These are phyloP conservation scores for Citrus cavaleriei DNA, from an alignment of 345 rosid genomes.

Conservation along the genomic window DNA sequence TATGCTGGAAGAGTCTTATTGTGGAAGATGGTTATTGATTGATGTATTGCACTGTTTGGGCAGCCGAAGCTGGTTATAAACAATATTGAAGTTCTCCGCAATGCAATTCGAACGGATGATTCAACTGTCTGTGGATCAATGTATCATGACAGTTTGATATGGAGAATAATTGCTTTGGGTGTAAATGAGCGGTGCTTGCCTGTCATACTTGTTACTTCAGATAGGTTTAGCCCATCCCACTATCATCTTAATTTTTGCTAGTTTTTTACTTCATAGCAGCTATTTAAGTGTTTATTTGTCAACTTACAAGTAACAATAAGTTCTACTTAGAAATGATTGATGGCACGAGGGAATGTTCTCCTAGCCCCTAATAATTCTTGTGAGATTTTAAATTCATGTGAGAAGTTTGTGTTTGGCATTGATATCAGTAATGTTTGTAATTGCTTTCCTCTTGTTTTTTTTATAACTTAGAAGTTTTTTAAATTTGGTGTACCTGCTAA, in stretches of 20 bases:
- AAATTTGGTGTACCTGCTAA: conserved; percentile 9
- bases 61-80: conserved; percentile 98
- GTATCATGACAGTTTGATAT: conserved; percentile 91
- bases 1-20: neutral
- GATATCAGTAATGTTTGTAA: neutral
- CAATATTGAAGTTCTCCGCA: conserved; percentile 81
- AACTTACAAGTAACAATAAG: neutral
- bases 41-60: conserved; percentile 22
- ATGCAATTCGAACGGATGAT: conserved; percentile 63
- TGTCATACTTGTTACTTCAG: conserved; percentile 73
- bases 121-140: conserved; percentile 51
- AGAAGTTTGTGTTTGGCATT: neutral
- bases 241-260: conserved; percentile 2
- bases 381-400: neutral
- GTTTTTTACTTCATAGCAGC: neutral
- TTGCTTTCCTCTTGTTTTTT: neutral
- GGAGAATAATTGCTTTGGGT: conserved; percentile 85
- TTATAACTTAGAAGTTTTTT: neutral
- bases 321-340: neutral
- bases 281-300: neutral
- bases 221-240: conserved; percentile 54
- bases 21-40: neutral
- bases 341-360: neutral
- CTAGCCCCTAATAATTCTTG: neutral
- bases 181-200: conserved; percentile 84